phyloP scores from a whole-genome alignment of 2,329 filamentous ascomycete genomes.

The Blastomyces emzantsi region DNA sequence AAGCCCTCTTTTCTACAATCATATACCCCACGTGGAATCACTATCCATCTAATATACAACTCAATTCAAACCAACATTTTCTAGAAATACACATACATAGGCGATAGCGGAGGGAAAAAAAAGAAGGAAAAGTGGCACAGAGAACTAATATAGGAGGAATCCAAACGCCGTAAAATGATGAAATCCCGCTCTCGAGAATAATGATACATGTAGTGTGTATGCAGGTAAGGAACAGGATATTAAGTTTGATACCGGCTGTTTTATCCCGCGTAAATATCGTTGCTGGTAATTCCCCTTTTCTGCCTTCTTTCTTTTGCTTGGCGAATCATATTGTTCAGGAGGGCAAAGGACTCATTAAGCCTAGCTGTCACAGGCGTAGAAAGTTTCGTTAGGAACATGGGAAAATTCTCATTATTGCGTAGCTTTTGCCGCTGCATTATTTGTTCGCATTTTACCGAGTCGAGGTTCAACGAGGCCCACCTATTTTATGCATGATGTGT shows the following conservation, averaged over 20 bases:
- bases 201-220: neutral
- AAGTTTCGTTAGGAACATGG: neutral
- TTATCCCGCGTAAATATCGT: neutral
- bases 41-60: neutral
- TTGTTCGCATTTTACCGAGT: constrained; percentile 4
- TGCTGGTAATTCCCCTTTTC: neutral
- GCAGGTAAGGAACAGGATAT: neutral
- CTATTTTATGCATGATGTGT: constrained; percentile 16
- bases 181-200: neutral
- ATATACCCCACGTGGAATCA: neutral
- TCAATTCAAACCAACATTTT: neutral
- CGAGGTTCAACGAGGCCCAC: constrained; percentile 30
- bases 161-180: constrained; percentile 5
- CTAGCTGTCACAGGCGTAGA: neutral
- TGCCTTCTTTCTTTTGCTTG: neutral
- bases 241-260: neutral
- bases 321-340: neutral
- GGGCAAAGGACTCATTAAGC: neutral
- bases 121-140: neutral
- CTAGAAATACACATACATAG: neutral
- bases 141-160: neutral
- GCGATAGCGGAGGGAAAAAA: neutral
- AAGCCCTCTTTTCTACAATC: neutral
- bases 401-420: neutral
- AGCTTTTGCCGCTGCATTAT: neutral